A percentile compares a stretch with the other conserved stretches of the same genome.
Evolutionary conservation across 768 basidiomycete genomes (phyloP).

Genomic region (Pisolithus albus): DNA sequence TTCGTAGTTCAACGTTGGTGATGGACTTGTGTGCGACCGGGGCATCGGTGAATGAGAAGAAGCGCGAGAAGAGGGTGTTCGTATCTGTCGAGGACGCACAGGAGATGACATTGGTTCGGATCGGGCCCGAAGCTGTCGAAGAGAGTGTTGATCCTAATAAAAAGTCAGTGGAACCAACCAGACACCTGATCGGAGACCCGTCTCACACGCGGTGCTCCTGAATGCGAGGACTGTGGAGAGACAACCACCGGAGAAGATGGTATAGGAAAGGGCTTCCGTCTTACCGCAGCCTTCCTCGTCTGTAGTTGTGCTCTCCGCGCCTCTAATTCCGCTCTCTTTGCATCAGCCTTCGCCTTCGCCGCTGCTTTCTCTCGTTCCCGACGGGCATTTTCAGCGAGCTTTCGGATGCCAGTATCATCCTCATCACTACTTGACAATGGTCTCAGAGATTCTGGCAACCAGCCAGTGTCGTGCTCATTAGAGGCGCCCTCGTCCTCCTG

Average conservation of each 20-base stretch:
- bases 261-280: conserved; percentile 24
- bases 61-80: not conserved
- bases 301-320: conserved; percentile 9
- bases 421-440: conserved; percentile 37
- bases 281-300: conserved; percentile 13
- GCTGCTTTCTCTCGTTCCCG: conserved; percentile 23
- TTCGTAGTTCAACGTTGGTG: conserved; percentile 9
- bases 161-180: not conserved
- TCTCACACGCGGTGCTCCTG: conserved; percentile 9
- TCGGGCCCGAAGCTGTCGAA: conserved; percentile 9
- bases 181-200: not conserved
- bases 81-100: conserved; percentile 5
- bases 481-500: not conserved
- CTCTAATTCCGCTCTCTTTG: conserved; percentile 11
- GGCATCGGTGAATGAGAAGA: conserved; percentile 7
- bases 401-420: conserved; percentile 30
- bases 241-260: not conserved
- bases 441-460: conserved; percentile 33
- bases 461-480: conserved; percentile 7
- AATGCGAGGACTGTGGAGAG: not conserved
- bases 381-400: conserved; percentile 28
- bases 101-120: conserved; percentile 11
- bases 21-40: not conserved
- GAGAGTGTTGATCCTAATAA: not conserved
- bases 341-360: conserved; percentile 12